Evolutionary conservation across 2,329 filamentous ascomycete genomes (phyloP), one percentile per base, ranked within the genome.

Genomic region (Biscogniauxia sp.): DNA sequence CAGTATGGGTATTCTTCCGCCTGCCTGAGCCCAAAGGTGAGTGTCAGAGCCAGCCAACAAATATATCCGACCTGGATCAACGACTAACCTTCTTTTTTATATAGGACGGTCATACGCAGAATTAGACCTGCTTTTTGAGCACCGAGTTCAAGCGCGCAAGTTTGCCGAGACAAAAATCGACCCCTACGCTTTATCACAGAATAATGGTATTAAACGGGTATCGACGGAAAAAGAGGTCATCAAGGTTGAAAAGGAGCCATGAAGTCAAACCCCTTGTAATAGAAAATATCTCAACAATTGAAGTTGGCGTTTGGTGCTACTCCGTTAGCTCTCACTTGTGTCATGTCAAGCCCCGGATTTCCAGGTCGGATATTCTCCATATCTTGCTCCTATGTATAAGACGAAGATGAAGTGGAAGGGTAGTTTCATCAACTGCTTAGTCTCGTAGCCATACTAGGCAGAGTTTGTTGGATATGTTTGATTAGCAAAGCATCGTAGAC

Each of bases 1-100:
- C 79, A 0, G 61, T 78, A 0, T 86, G 84, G 77, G 80, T 82
- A 0, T 83, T 74, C 64, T 79, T 78, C 66, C 79, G 80, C 55
- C 72, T 84, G 2, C 82, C 83, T 2, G 84, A 87, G 67, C 83
- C 84, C 0, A 82, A 79, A 57, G 82, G 76, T 66, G 59, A 13
- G 64, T 57, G n/a, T 51, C 9, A 11, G 3, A 45, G 7, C 15
- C 50, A 17, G n/a, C 13, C 49, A 50, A 19, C n/a, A 20, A 15
- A 3, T 15, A 20, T 37, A 9, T 45, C 23, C 3, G 7, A 49
- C 20, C 13, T 51, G 23, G 56, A 4, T 32, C 17, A 32, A 32
- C 17, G 26, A 32, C 51, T 55, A 19, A 53, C 23, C 20, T 51
- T 28, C n/a, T 20, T 32, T 19, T 49, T 20, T 26, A 19, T 61